Evolutionary conservation across 495 filamentous ascomycete genomes (phyloP).

Genomic region (Hypoxylon fragiforme): DNA sequence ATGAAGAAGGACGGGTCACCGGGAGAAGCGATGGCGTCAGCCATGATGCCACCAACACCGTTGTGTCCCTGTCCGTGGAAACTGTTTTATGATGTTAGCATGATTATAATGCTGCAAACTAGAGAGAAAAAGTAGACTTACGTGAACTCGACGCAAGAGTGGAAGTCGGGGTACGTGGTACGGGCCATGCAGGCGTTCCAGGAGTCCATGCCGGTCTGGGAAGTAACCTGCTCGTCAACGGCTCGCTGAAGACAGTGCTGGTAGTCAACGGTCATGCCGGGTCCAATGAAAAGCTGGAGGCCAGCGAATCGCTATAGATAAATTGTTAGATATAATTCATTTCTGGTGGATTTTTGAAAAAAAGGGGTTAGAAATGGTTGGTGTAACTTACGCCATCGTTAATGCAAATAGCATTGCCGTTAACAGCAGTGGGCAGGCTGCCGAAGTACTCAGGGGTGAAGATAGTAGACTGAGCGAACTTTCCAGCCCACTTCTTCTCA

Average conservation of each 20-base stretch:
- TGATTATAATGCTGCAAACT: no score
- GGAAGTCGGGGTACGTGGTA: slow-evolving; percentile 39
- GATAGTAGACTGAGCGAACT: slow-evolving; percentile 38
- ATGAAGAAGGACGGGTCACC: slow-evolving; percentile 67
- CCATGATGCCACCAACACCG: slow-evolving; percentile 53
- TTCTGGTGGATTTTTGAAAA: slow-evolving; percentile 33
- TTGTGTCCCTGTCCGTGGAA: slow-evolving; percentile 40
- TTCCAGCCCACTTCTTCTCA: slow-evolving; percentile 47
- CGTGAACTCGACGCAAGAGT: slow-evolving; percentile 41
- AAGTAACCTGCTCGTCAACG: slow-evolving; percentile 36
- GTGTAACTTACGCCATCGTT: slow-evolving; percentile 42
- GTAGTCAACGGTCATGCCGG: slow-evolving; percentile 35
- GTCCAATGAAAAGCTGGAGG: slow-evolving; percentile 42
- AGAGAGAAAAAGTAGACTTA: slow-evolving; percentile 23
- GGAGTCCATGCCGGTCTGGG: slow-evolving; percentile 31
- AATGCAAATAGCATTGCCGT: slow-evolving; percentile 39
- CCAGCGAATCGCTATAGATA: slow-evolving; percentile 31
- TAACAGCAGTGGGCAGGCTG: slow-evolving; percentile 31
- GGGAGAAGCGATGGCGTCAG: slow-evolving; percentile 56
- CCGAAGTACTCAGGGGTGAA: slow-evolving; percentile 41
- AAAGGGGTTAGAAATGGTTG: slow-evolving; percentile 19
- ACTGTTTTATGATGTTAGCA: slow-evolving; percentile 11
- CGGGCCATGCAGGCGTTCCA: slow-evolving; percentile 36
- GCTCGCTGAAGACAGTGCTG: slow-evolving; percentile 42
- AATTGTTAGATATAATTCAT: slow-evolving; percentile 26